Evolutionary conservation across 139 green algal genomes (phyloP).

Genomic region (Chlorella sp.): DNA sequence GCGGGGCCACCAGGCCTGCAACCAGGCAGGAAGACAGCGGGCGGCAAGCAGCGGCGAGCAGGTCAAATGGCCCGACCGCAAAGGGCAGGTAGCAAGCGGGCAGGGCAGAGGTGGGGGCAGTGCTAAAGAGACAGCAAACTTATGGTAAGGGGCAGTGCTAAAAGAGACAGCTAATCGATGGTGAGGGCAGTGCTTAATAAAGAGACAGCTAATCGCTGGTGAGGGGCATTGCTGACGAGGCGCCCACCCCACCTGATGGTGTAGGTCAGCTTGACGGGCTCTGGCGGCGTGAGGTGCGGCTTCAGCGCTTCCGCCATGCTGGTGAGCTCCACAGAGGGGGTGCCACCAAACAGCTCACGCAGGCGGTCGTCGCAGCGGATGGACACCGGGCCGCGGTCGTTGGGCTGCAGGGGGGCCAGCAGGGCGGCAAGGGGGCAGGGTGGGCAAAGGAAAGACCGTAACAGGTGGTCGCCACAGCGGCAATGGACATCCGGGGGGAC

Average conservation of each 20-base stretch:
- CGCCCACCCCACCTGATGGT: background rate
- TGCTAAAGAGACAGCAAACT: too few relatives aligned
- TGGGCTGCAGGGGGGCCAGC: conserved; percentile 4
- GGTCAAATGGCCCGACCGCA: background rate
- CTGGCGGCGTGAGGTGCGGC: background rate
- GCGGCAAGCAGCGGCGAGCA: too few relatives aligned
- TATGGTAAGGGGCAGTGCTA: too few relatives aligned
- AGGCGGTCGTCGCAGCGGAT: conserved; percentile 32
- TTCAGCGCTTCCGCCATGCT: conserved; percentile 3
- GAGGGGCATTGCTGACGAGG: too few relatives aligned
- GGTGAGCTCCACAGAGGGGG: conserved; percentile 5
- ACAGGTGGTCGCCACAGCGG: conserved; percentile 27
- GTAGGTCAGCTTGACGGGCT: conserved; percentile 4
- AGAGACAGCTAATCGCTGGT: too few relatives aligned
- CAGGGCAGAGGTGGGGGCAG: too few relatives aligned
- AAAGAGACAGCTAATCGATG: too few relatives aligned
- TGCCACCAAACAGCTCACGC: conserved; percentile 18
- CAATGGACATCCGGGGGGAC: too few relatives aligned
- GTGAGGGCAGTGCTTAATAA: too few relatives aligned
- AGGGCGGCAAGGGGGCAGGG: too few relatives aligned
- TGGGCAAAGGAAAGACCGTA: background rate
- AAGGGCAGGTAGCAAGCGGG: too few relatives aligned
- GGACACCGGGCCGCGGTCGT: background rate
- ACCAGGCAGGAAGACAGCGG: background rate
- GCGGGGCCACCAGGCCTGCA: conserved; percentile 28